Percentiles rank a stretch among this genome's conserved stretches.
Evolutionary conservation across 495 filamentous ascomycete genomes (phyloP).

Genomic region (Pyronema omphalodes): DNA sequence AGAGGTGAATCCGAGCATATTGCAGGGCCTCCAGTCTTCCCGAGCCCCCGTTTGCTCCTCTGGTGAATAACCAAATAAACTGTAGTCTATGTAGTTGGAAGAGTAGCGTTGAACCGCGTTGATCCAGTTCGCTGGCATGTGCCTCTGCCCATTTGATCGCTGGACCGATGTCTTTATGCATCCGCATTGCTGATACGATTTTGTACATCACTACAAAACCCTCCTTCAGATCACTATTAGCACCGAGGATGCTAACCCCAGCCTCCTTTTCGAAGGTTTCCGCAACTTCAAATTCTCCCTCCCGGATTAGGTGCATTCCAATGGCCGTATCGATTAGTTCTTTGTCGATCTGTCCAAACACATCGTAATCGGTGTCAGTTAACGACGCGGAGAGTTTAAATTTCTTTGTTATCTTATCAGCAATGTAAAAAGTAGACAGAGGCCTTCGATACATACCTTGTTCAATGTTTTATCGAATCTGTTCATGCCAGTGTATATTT

Average conservation of each 20-base stretch:
- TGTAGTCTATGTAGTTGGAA: slow-evolving; percentile 81
- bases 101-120: slow-evolving; percentile 76
- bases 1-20: slow-evolving; percentile 54
- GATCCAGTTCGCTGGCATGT: slow-evolving; percentile 51
- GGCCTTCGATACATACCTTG: slow-evolving; percentile 36
- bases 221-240: slow-evolving; percentile 39
- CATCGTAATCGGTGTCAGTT: slow-evolving; percentile 65
- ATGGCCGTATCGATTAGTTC: slow-evolving; percentile 77
- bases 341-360: slow-evolving; percentile 47
- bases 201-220: slow-evolving; percentile 80
- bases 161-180: slow-evolving; percentile 48
- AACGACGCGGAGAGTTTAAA: slow-evolving; percentile 66
- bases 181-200: slow-evolving; percentile 59
- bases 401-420: slow-evolving; percentile 30
- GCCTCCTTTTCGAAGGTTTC: slow-evolving; percentile 58
- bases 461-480: slow-evolving; percentile 69
- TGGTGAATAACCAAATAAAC: slow-evolving; percentile 63
- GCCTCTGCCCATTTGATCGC: slow-evolving; percentile 73
- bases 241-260: slow-evolving; percentile 14
- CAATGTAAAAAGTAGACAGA: not conserved
- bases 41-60: slow-evolving; percentile 22
- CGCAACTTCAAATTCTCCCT: slow-evolving; percentile 81
- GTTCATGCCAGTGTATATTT: slow-evolving; percentile 55
- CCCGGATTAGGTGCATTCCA: slow-evolving; percentile 85
- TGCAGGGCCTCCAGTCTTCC: slow-evolving; percentile 35